These are phyloP conservation scores for Rusavskia elegans DNA, from an alignment of 495 filamentous ascomycete species.

Conservation along the genomic window DNA sequence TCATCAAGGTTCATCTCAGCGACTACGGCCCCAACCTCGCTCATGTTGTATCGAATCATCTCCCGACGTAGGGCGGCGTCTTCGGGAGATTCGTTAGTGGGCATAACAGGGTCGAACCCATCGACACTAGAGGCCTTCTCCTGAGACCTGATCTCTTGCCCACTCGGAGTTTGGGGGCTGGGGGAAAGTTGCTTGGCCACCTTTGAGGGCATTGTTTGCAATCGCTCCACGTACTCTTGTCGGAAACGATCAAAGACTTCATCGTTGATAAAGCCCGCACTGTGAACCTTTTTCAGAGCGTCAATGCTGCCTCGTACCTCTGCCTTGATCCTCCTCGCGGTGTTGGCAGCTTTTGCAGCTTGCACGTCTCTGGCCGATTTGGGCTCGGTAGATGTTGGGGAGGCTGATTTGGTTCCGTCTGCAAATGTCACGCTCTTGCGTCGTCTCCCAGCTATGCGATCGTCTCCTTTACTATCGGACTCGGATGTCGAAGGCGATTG, in stretches of 20 bases:
- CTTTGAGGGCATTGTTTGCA: neutral
- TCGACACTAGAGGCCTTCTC: neutral
- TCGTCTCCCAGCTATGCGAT: neutral
- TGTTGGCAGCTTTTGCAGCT: neutral
- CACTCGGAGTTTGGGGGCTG: neutral
- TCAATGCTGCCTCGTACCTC: constrained; percentile 1
- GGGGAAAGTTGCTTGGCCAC: neutral
- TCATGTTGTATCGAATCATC: constrained; percentile 80
- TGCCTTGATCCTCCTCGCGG: neutral
- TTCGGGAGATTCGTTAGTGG: constrained; percentile 55
- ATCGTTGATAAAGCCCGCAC: neutral
- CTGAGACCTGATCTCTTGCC: neutral
- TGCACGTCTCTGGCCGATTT: neutral
- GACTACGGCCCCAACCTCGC: constrained; percentile 76
- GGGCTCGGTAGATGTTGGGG: neutral
- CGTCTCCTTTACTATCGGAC: neutral
- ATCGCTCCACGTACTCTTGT: neutral
- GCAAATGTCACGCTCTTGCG: constrained; percentile 22
- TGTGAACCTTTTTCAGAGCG: neutral
- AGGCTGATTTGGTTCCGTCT: constrained; percentile 35
- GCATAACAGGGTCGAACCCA: constrained; percentile 15
- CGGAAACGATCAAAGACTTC: neutral
- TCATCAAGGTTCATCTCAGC: constrained; percentile 85
- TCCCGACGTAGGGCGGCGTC: constrained; percentile 69
- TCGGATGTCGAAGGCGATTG: neutral